phyloP scores from a whole-genome alignment of 768 basidiomycete species.

The Pisolithus albus region DNA sequence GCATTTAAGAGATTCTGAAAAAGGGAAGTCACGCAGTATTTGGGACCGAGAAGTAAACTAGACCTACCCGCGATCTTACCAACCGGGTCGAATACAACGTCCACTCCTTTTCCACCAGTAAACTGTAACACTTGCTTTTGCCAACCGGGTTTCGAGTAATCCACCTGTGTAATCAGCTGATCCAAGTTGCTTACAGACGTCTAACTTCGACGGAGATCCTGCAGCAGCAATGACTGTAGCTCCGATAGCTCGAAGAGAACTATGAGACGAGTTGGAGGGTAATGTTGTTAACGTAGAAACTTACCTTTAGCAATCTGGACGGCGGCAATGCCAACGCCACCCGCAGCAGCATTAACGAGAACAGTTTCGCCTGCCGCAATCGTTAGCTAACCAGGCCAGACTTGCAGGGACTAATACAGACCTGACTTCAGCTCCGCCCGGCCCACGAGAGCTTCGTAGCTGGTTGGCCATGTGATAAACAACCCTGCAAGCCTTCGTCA shows the following conservation, averaged over 20 bases:
- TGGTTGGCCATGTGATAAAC: conserved; percentile 87
- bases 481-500: conserved; percentile 42
- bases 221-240: conserved; percentile 95
- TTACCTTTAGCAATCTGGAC: conserved; percentile 89
- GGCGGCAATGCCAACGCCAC: conserved; percentile 89
- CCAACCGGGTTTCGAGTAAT: conserved; percentile 79
- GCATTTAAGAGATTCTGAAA: conserved; percentile 77
- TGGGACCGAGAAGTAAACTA: background rate
- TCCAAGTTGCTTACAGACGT: conserved; percentile 66
- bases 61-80: conserved; percentile 61
- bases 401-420: conserved; percentile 19
- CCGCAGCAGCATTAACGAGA: conserved; percentile 91
- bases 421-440: conserved; percentile 76
- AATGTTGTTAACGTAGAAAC: background rate
- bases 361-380: conserved; percentile 70
- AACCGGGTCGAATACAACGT: conserved; percentile 84
- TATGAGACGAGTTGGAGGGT: background rate
- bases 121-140: conserved; percentile 83
- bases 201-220: conserved; percentile 70
- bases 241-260: conserved; percentile 54
- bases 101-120: conserved; percentile 79
- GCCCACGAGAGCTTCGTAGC: conserved; percentile 85
- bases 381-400: conserved; percentile 4
- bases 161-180: conserved; percentile 76
- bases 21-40: background rate